These are phyloP conservation scores for Colletotrichum cuscutae DNA, from an alignment of 2,329 filamentous ascomycete genomes.

Conservation along the genomic window DNA sequence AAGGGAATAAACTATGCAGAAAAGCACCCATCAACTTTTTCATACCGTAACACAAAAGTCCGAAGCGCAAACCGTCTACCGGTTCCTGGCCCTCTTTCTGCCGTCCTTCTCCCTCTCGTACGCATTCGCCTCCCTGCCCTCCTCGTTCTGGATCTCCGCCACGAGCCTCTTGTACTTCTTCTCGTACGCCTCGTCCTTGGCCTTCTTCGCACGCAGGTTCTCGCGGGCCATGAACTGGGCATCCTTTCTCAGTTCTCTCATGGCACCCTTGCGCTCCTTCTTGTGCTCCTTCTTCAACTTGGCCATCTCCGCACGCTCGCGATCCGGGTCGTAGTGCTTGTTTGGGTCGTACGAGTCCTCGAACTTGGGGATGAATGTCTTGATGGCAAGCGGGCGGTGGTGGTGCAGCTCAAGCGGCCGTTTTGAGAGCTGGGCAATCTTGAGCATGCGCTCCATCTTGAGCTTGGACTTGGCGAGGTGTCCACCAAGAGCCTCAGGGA, in stretches of 20 bases:
- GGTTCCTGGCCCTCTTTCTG: slow-evolving; percentile 71
- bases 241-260: slow-evolving; percentile 95
- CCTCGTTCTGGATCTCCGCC: slow-evolving; percentile 95
- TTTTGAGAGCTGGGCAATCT: slow-evolving; percentile 72
- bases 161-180: slow-evolving; percentile 93
- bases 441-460: slow-evolving; percentile 65
- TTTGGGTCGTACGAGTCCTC: slow-evolving; percentile 94
- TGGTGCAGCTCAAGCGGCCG: slow-evolving; percentile 88
- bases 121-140: slow-evolving; percentile 84
- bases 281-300: slow-evolving; percentile 93
- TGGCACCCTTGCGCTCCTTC: slow-evolving; percentile 92
- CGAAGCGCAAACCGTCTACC: slow-evolving; percentile 13
- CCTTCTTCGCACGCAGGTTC: slow-evolving; percentile 91
- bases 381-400: slow-evolving; percentile 89
- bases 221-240: slow-evolving; percentile 93
- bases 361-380: slow-evolving; percentile 90
- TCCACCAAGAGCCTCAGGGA: slow-evolving; percentile 56
- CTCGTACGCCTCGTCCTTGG: slow-evolving; percentile 92
- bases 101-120: slow-evolving; percentile 88
- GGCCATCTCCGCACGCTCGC: slow-evolving; percentile 84
- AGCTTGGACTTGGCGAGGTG: slow-evolving; percentile 53
- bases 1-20: slow-evolving; percentile 17
- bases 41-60: neutral
- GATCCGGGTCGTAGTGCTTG: slow-evolving; percentile 97
- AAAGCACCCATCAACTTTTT: slow-evolving; percentile 24